phyloP scores from a whole-genome alignment of 371 early-diverging fungal genomes.

The Hamiltosporidium magnivora region DNA sequence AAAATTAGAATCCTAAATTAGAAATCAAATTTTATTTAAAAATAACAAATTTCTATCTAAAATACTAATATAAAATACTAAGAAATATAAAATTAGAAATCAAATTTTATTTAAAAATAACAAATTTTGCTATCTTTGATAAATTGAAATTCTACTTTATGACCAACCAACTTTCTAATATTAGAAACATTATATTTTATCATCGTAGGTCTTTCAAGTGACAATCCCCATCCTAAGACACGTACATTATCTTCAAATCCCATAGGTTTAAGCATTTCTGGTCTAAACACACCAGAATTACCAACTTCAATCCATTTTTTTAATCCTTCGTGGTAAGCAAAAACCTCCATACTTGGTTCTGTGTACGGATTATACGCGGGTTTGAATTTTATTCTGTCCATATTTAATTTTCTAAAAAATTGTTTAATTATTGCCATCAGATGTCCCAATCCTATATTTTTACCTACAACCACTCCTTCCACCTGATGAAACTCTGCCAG shows the following conservation, averaged over 20 bases:
- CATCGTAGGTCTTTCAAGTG: constrained; percentile 97
- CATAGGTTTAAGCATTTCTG: constrained; percentile 91
- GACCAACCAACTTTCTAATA: constrained; percentile 93
- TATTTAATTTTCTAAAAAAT: constrained; percentile 92
- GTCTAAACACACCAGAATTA: constrained; percentile 98
- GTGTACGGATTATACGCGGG: constrained; percentile 99
- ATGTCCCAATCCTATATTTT: constrained; percentile 79
- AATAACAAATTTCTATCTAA: no score
- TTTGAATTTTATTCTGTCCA: constrained; percentile 88
- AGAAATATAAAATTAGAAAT: no score
- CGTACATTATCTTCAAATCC: constrained; percentile 84
- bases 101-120: no score
- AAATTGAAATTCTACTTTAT: constrained; percentile 83
- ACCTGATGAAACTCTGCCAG: constrained; percentile 99
- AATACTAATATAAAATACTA: no score
- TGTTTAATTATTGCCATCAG: constrained; percentile 85
- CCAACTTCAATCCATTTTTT: constrained; percentile 96
- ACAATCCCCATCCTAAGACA: constrained; percentile 96
- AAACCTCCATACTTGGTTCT: constrained; percentile 98
- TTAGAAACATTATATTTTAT: constrained; percentile 89
- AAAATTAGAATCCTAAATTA: no score
- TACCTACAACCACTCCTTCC: constrained; percentile 93
- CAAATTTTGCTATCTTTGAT: constrained; percentile 76
- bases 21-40: background rate
- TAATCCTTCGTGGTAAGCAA: constrained; percentile 86